These are phyloP conservation scores for Diplocarpon rosae DNA, from an alignment of 2,329 filamentous ascomycete species.

Conservation along the genomic window DNA sequence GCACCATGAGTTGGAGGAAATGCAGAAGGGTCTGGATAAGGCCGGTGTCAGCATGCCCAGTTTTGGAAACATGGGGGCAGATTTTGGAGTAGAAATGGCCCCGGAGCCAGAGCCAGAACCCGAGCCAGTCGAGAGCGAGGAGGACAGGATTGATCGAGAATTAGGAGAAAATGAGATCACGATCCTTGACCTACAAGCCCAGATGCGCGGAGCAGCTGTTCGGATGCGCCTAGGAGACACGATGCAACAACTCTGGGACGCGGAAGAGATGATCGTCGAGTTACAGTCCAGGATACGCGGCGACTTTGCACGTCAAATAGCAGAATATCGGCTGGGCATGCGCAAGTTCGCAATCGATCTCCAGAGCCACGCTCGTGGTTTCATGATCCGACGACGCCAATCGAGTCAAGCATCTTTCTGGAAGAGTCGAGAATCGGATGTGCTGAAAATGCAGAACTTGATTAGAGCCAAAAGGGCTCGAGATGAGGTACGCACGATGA, in stretches of 20 bases:
- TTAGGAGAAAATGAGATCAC: slow-evolving; percentile 62
- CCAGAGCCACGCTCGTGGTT: slow-evolving; percentile 70
- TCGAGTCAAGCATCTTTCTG: slow-evolving; percentile 53
- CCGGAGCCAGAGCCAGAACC: slow-evolving; percentile 67
- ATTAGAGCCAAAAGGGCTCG: slow-evolving; percentile 58
- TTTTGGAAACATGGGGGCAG: slow-evolving; percentile 93
- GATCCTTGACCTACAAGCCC: slow-evolving; percentile 74
- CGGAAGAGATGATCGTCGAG: slow-evolving; percentile 66
- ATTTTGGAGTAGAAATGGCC: slow-evolving; percentile 77
- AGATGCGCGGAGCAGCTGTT: slow-evolving; percentile 70
- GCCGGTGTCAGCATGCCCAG: slow-evolving; percentile 92
- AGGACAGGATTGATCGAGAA: slow-evolving; percentile 77
- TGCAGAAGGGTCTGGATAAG: slow-evolving; percentile 93
- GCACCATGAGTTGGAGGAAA: slow-evolving; percentile 92
- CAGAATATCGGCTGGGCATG: slow-evolving; percentile 75
- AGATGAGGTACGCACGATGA: slow-evolving; percentile 43
- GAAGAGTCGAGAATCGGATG: slow-evolving; percentile 57
- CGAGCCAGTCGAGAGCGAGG: slow-evolving; percentile 71
- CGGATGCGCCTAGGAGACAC: slow-evolving; percentile 65
- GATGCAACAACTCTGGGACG: slow-evolving; percentile 87
- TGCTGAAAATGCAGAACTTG: slow-evolving; percentile 74
- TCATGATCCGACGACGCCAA: slow-evolving; percentile 56
- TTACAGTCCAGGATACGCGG: slow-evolving; percentile 81
- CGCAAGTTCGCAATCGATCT: slow-evolving; percentile 65
- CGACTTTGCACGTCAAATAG: slow-evolving; percentile 75